Base-by-base conservation (phyloP, 169 alveolate genomes). In the Eimeria praecox region DNA sequence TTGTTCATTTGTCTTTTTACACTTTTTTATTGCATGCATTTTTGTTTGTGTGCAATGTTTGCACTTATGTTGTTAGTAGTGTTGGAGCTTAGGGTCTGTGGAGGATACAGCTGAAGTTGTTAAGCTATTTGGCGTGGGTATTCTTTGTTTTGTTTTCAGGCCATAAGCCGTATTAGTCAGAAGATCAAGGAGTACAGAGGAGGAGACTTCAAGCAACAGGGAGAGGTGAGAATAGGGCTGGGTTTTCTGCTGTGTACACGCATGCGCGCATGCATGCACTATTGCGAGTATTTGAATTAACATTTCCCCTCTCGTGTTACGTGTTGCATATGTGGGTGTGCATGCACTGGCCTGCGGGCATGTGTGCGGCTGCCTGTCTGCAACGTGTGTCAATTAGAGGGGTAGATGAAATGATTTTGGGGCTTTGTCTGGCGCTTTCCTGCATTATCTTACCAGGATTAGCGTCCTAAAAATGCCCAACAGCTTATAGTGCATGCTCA, bases 161-260 rank as follows among this genome's bases (percentile, higher is more conserved):
- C 96, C 2, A 75, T 94, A 30, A 94, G 59, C 59, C 59, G 59
- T 14, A 52, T 52, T 14, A 52, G 59, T 52, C 83, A 83, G n/a
- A 82, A 40, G 22, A 85, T 94, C 90, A 86, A 86, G 35, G 69
- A 88, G 52, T 82, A 38, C 90, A 42, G 86, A 52, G 96, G 96
- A 27, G 96, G 96, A 5, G 96, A 86, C 90, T 94, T 94, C 90
- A 94, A 94, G 94, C 94, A 94, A 49, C 96, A 94, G 64, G 96
- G 94, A 10, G 96, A 94, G 75, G 96, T 94, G 54, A 42, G 94
- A 27, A 24, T 12, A 22, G 66, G 46, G 56, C 6, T 14, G 14
- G 14, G 6, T 6, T 14, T 52, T 52, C 20, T 52, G 27, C 69
- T 9, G 69, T 27, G 18, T 56, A 18, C 69, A 56, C 18, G 69